Evolutionary conservation across 352 stramenopile genomes (phyloP), one percentile per base, ranked within the genome.

Genomic region (Phytopythium helicoides): DNA sequence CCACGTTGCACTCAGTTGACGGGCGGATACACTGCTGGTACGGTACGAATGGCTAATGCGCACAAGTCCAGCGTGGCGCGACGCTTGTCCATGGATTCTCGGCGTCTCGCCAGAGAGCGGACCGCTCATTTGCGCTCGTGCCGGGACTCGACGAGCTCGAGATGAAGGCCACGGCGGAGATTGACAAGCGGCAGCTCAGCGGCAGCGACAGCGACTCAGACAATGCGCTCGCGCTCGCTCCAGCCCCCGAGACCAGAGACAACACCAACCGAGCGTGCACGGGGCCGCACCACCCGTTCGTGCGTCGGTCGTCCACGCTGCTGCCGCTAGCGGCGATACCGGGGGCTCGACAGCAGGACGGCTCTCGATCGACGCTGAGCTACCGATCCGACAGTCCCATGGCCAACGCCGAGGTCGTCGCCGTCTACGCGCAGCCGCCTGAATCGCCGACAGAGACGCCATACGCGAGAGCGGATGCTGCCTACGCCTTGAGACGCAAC

Each of bases 21-120:
- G 6, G 15, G 37, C 38, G 38, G 38, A 45, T 45, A 45, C 38
- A 45, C 14, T 18, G n/a, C n/a, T n/a, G n/a, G n/a, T n/a, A n/a
- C n/a, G n/a, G n/a, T n/a, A n/a, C n/a, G n/a, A n/a, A n/a, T n/a
- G 38, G 38, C 38, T 18, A 19, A 45, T 6, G 18, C 14, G 19
- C 18, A 26, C 23, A 22, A 16, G 18, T 45, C 3, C 38, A 25
- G 38, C 7, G 19, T 19, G 7, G 9, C 14, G n/a, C 14, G 38
- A 1, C n/a, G 38, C 37, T 9, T 44, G 37, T 45, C 7, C 23
- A 22, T 45, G 23, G 38, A 19, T 19, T 15, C 38, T 18, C 38
- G 3, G 38, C n/a, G 7, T 19, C 23, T 6, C 18, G 18, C 16
- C 38, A 22, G 23, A 21, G 18, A 22, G 23, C 38, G 38, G 14